These are phyloP conservation scores for Akanthomyces lecanii DNA, from an alignment of 2,329 filamentous ascomycete species.

Conservation along the genomic window DNA sequence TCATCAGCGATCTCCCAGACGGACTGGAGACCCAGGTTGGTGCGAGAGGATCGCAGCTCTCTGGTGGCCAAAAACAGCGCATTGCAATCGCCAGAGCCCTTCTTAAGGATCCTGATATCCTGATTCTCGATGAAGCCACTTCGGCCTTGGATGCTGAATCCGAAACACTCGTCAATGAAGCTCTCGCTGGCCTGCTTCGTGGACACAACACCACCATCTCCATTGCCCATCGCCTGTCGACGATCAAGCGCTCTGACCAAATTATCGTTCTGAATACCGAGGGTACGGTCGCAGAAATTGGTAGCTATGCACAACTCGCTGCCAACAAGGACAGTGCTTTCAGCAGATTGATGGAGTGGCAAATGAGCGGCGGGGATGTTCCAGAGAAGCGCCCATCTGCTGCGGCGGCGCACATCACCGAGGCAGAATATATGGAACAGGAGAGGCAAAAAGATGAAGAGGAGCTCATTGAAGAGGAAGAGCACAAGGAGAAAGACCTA, in stretches of 20 bases:
- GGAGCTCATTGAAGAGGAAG: constrained; percentile 36
- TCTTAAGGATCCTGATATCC: constrained; percentile 92
- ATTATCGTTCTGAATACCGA: constrained; percentile 88
- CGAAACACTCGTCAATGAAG: constrained; percentile 92
- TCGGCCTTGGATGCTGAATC: constrained; percentile 94
- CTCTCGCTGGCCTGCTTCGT: constrained; percentile 72
- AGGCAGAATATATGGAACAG: constrained; percentile 44
- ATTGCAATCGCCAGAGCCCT: constrained; percentile 95
- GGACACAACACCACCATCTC: constrained; percentile 95
- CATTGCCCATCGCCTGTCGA: constrained; percentile 92
- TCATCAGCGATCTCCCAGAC: constrained; percentile 94
- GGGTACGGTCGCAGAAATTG: constrained; percentile 86
- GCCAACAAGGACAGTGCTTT: constrained; percentile 76
- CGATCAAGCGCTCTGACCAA: constrained; percentile 90
- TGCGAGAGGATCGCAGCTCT: constrained; percentile 86
- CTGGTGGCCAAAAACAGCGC: constrained; percentile 93
- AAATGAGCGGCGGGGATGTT: constrained; percentile 80
- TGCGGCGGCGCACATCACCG: constrained; percentile 41
- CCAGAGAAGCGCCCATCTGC: constrained; percentile 36
- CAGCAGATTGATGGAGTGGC: constrained; percentile 97
- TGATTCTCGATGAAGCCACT: constrained; percentile 95
- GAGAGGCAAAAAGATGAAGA: constrained; percentile 38
- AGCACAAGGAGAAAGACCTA: constrained; percentile 27
- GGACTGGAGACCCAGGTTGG: constrained; percentile 93
- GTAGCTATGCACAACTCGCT: constrained; percentile 74